Percentiles rank a stretch among this genome's conserved stretches.
These are phyloP conservation scores for Lactuca sativa DNA, from an alignment of 129 eudicot species.

Conservation along the genomic window DNA sequence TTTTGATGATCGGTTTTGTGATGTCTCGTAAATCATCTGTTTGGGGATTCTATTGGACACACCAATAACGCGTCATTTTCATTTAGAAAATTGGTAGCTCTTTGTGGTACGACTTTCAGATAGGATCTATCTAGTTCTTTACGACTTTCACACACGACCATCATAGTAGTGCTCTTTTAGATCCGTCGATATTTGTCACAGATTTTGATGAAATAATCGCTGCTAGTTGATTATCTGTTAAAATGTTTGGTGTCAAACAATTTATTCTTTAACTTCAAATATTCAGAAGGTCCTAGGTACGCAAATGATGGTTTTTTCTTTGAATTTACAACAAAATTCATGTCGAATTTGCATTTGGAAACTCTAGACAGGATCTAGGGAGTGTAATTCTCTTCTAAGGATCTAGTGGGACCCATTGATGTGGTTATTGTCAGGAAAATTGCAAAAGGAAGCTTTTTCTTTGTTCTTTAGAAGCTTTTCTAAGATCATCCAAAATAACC, in stretches of 20 bases:
- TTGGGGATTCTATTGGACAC: not conserved
- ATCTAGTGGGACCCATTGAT: not conserved
- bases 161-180: slow-evolving; percentile 5
- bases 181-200: slow-evolving; percentile 5
- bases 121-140: not conserved
- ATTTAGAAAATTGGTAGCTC: not conserved
- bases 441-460: not conserved
- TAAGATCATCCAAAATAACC: not conserved
- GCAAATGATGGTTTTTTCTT: too few relatives aligned
- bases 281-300: not conserved
- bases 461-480: not conserved
- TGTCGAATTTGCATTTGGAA: not conserved
- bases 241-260: not conserved
- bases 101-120: not conserved
- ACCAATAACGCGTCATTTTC: not conserved
- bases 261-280: too few relatives aligned
- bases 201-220: not conserved
- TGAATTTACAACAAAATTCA: not conserved
- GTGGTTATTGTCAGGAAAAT: not conserved
- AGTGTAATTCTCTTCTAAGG: not conserved
- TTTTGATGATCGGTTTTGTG: slow-evolving; percentile 1
- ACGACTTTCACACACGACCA: too few relatives aligned
- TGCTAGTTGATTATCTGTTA: not conserved
- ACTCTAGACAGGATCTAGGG: not conserved
- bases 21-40: not conserved